Base-by-base conservation (phyloP, 2,329 filamentous ascomycete genomes). In the Fonsecaea erecta region DNA sequence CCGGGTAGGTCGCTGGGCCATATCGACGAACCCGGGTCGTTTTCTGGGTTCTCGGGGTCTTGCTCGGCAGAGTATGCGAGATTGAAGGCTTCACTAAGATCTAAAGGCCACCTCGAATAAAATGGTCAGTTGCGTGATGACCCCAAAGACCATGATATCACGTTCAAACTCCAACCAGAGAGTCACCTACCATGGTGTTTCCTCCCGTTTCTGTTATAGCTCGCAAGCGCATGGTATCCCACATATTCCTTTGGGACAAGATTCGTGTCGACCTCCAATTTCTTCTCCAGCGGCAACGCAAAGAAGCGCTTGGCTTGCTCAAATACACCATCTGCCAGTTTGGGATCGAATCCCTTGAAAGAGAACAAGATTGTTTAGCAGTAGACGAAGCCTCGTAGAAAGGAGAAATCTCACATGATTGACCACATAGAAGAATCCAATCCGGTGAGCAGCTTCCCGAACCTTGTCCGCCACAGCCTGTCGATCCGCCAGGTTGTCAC, bases 241-340 rank as follows among this genome's bases (percentile, higher is more conserved):
- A 62, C 40, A 37, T 62, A 66, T 11, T 66, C 66, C n/a, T 66
- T 60, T 1, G 66, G 58, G 14, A 68, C 56, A n/a, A 66, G 53
- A 21, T 55, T 60, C 18, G 66, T 84, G 68, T 79, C 80, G 1
- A 83, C 81, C 43, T 82, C 77, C 63, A 82, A 75, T 67, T 83
- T 83, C 67, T 80, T 80, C 62, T 81, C 76, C 4, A 78, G 71
- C 0, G 80, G 76, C 1, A 82, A 70, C 1, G 76, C 71, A 60
- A 83, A 84, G 60, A 84, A 79, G 1, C 74, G 71, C 30, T 78
- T 75, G 0, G 77, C 77, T 62, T 80, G 78, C 48, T 73, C 30
- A 26, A 80, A 76, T 0, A 79, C 75, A 0, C 63, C 65, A 21
- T 74, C 69, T 18, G 74, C 67, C n/a, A 53, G 34, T 21, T 54